Base-by-base conservation (phyloP, 208 protist species). In the Leishmania tropica region DNA sequence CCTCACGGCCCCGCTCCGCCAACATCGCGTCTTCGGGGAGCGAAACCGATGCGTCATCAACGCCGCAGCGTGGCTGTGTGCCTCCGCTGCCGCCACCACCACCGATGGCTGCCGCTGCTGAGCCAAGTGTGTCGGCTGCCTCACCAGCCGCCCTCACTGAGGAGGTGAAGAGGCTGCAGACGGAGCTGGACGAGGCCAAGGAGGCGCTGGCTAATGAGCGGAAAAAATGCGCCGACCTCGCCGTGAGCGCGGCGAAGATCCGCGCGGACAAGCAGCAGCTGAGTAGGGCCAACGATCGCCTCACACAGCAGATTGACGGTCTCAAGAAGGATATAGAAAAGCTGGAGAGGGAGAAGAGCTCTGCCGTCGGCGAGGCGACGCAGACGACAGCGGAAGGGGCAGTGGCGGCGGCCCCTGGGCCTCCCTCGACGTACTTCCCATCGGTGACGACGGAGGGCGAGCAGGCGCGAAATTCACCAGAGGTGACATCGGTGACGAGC, bases 121-220 rank as follows among this genome's bases (percentile, higher is more conserved):
- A 51, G 71, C 37, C 60, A 19, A 77, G 47, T 28, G 76, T 54
- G 28, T 73, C 51, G 68, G 76, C 65, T 10, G 51, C 67, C 8
- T n/a, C 79, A 21, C 40, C 79, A 37, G 56, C 35, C 48, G 80
- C 65, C 19, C 62, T 74, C 17, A 73, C 87, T 48, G 89, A 88
- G 54, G 89, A 92, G 74, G 19, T 92, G 60, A 88, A 90, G 47
- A 79, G 81, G 37, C 73, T 96, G 68, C 81, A 91, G 78, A 81
- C 53, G 37, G 88, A 97, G 68, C 78, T 96, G 47, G 83, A 86
- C 31, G 91, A 96, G 75, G 81, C 87, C 48, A 94, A 93, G 79
- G 92, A 95, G 75, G 87, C 90, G 48, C 79, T 97, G 37, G 84
- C 86, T 45, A 92, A 79, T 53, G 92, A 95, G 78, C 89, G 92